Conservation (phyloP, 1,284 basidiomycete species). For the Tremellales sp. region DNA sequence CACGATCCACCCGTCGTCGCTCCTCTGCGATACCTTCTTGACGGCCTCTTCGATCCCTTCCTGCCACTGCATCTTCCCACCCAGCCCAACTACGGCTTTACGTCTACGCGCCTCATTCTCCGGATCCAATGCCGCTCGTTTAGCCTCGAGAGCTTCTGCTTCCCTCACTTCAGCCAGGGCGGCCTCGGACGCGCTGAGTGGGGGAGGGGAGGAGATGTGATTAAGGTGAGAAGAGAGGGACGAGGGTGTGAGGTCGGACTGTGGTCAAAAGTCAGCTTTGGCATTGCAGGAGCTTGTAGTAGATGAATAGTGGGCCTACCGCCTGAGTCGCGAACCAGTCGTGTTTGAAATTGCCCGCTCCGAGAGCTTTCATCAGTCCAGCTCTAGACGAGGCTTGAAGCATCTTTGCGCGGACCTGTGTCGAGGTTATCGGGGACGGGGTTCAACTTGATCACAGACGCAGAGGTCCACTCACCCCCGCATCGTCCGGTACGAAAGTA, state of each 20-base stretch:
- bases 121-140: conserved; percentile 37
- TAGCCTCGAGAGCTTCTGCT: conserved; percentile 57
- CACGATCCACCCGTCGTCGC: conserved; percentile 56
- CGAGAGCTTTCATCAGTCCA: conserved; percentile 68
- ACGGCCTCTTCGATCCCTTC: conserved; percentile 63
- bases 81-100: conserved; percentile 39
- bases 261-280: conserved; percentile 6
- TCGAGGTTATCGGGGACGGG: background rate
- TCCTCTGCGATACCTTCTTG: conserved; percentile 54
- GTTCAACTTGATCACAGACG: too few relatives aligned
- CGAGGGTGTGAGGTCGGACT: conserved; percentile 47
- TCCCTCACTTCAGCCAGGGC: conserved; percentile 70
- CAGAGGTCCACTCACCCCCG: conserved; percentile 34
- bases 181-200: conserved; percentile 71
- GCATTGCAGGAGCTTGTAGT: background rate
- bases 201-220: conserved; percentile 70
- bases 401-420: conserved; percentile 62
- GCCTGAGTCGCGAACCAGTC: conserved; percentile 76
- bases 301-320: conserved; percentile 24
- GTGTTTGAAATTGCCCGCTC: conserved; percentile 70
- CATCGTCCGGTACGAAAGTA: conserved; percentile 48
- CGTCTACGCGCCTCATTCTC: conserved; percentile 31
- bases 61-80: conserved; percentile 57
- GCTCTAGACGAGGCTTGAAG: conserved; percentile 80
- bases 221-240: conserved; percentile 70